Base-by-base conservation (phyloP, 202 grass and related monocot species). In the Saccharum hybrid region DNA sequence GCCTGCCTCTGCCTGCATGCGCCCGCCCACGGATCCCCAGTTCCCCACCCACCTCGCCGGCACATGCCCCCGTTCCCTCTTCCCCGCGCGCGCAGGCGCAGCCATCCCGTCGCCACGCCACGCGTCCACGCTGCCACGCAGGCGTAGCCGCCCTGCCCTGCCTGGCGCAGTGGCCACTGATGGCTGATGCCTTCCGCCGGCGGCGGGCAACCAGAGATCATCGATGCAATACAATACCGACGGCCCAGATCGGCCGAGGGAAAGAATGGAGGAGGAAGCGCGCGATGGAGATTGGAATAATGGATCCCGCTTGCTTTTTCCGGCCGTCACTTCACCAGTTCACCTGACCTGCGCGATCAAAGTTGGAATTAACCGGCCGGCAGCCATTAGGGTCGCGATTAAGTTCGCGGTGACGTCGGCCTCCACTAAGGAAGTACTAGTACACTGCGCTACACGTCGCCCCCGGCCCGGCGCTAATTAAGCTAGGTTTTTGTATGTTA, bases 401-500 rank as follows among this genome's bases (percentile, higher is more conserved):
- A 14, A 67, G 78, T 52, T 52, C 39, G 51, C 2, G 18, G 22
- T 92, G 83, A 89, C 83, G 90, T 83, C 62, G 15, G 2, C 14
- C 64, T 76, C 79, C 78, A 85, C 82, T 78, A 76, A 19, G 33
- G 3, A 54, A 9, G 54, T 22, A 59, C 10, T 3, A 26, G 41
- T 42, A 10, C 48, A 51, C 48, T 16, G 48, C 49, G 19, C 18
- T n/a, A 56, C 19, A 57, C 54, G 56, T 60, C 56, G 8, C 19
- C 19, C 19, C 54, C 8, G 52, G 52, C 18, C 52, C 52, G 52
- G 52, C 54, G 54, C 54, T 59, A 59, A 59, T 59, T 22, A 21
- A 59, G 54, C 54, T 21, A 9, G 6, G 54, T 26, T 23, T 75
- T 49, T 70, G 83, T 83, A 83, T 60, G 78, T 91, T 85, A 88